Percentiles rank a stretch among this genome's conserved stretches.
Evolutionary conservation across 2,329 filamentous ascomycete genomes (phyloP).

Genomic region (Neoarthrinium moseri): DNA sequence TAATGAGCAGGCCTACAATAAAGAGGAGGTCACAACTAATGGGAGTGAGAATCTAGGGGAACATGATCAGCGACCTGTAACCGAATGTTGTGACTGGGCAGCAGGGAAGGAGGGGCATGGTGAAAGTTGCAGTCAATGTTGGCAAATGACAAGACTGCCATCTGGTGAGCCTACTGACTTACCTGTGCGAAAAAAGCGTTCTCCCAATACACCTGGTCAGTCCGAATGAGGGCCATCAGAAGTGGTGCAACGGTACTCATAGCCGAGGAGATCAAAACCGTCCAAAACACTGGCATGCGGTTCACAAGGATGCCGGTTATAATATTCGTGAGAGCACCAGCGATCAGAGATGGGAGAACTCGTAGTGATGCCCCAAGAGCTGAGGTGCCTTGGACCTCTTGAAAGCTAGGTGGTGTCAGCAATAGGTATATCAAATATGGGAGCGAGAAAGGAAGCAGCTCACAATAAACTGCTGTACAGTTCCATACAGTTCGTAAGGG

Average conservation of each 20-base stretch:
- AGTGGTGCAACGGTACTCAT: slow-evolving; percentile 2
- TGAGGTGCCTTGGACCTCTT: slow-evolving; percentile 4
- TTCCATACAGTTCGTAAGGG: slow-evolving; percentile 5
- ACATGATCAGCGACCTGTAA: too few relatives aligned
- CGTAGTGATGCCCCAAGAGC: slow-evolving; percentile 1
- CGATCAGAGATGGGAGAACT: neutral
- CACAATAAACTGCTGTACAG: slow-evolving; percentile 6
- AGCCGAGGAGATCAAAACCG: neutral
- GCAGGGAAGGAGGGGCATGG: too few relatives aligned
- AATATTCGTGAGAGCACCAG: neutral
- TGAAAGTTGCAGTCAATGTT: too few relatives aligned
- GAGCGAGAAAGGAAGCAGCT: too few relatives aligned
- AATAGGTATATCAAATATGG: neutral
- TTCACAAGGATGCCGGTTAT: neutral
- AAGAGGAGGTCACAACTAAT: slow-evolving; percentile 1
- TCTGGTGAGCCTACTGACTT: too few relatives aligned
- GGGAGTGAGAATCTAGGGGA: neutral
- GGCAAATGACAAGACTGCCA: too few relatives aligned
- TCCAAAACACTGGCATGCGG: neutral
- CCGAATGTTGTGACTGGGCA: too few relatives aligned
- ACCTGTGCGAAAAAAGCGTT: slow-evolving; percentile 5
- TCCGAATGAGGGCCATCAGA: slow-evolving; percentile 5
- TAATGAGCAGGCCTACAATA: neutral
- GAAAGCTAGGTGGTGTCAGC: neutral
- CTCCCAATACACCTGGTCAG: slow-evolving; percentile 1